Conservation (phyloP, 2,329 filamentous ascomycete species). For the Fusarium sp. region DNA sequence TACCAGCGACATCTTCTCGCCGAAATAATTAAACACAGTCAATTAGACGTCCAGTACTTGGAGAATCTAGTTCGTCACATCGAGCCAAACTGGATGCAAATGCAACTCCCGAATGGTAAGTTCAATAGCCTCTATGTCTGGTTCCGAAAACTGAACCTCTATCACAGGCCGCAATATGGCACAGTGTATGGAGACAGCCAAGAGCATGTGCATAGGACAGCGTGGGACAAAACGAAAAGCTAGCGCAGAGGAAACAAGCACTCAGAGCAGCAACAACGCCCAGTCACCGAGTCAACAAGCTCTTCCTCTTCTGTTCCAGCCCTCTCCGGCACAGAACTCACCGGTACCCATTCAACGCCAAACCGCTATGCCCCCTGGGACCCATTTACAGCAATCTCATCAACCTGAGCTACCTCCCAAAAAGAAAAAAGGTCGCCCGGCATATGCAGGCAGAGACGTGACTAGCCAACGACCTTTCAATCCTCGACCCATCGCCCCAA, state of each 20-base stretch:
- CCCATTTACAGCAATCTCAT: constrained; percentile 8
- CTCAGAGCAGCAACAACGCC: constrained; percentile 42
- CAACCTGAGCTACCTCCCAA: constrained; percentile 20
- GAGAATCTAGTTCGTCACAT: constrained; percentile 61
- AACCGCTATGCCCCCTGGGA: constrained; percentile 18
- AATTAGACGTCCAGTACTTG: constrained; percentile 60
- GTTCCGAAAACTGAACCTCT: neutral
- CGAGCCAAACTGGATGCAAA: constrained; percentile 60
- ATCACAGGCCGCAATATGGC: constrained; percentile 60
- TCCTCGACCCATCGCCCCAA: constrained; percentile 52
- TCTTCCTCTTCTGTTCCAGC: constrained; percentile 7
- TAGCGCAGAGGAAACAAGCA: constrained; percentile 49
- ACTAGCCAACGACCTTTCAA: constrained; percentile 48
- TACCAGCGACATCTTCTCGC: constrained; percentile 68
- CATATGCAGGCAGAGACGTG: constrained; percentile 58
- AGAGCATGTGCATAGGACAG: constrained; percentile 53
- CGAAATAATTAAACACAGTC: constrained; percentile 69
- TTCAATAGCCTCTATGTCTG: neutral
- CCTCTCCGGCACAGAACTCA: neutral
- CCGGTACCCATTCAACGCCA: constrained; percentile 45
- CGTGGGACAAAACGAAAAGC: constrained; percentile 51
- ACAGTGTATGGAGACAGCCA: constrained; percentile 58
- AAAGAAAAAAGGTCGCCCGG: constrained; percentile 62
- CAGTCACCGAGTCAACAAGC: constrained; percentile 6
- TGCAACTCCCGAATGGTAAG: constrained; percentile 63